A percentile compares a stretch with the other conserved stretches of the same genome.
phyloP scores from a whole-genome alignment of 148 eudicot genomes.

The Amaranthus palmeri region DNA sequence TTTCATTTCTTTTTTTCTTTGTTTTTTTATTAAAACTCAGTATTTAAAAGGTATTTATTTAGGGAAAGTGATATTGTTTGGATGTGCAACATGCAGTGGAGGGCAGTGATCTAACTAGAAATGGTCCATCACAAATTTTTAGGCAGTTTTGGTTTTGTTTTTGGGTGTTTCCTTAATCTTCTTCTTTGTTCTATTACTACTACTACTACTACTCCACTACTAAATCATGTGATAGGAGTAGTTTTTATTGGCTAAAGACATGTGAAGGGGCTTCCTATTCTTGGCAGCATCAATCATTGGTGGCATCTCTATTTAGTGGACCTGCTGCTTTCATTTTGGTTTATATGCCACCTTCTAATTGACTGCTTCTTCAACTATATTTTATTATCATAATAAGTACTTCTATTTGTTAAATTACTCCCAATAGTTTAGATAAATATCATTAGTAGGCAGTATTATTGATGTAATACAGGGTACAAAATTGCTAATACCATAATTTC shows the following conservation, averaged over 20 bases:
- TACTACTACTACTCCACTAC: background rate
- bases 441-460: too few relatives aligned
- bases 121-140: constrained; percentile 12
- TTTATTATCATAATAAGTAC: too few relatives aligned
- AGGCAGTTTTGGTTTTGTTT: constrained; percentile 11
- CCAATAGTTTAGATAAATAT: too few relatives aligned
- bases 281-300: constrained; percentile 32
- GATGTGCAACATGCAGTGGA: constrained; percentile 4
- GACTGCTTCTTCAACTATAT: background rate
- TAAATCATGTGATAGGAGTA: constrained; percentile 1
- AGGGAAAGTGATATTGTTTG: constrained; percentile 6
- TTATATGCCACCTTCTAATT: background rate
- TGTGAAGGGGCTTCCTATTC: constrained; percentile 20
- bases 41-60: background rate
- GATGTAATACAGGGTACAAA: too few relatives aligned
- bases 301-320: constrained; percentile 23
- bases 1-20: background rate
- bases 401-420: too few relatives aligned
- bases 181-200: too few relatives aligned
- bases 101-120: constrained; percentile 4
- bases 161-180: background rate
- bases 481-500: too few relatives aligned
- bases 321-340: constrained; percentile 3
- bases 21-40: background rate
- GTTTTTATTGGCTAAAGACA: constrained; percentile 19